These are phyloP conservation scores for Aspergillus novoparasiticus DNA, from an alignment of 2,329 filamentous ascomycete species.

Conservation along the genomic window DNA sequence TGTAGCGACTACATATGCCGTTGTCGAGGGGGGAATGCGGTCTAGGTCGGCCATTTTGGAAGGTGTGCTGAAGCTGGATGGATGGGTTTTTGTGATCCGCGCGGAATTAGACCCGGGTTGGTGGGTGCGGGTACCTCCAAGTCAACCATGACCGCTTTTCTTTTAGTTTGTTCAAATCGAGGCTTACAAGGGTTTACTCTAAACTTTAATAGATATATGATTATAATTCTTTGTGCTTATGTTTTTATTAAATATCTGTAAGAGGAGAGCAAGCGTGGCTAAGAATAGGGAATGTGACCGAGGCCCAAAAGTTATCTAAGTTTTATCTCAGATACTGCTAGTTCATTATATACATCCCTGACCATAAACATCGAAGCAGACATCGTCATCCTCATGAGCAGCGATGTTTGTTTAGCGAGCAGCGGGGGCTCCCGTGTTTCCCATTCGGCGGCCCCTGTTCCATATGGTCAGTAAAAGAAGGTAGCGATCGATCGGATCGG, in stretches of 20 bases:
- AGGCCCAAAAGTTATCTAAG: slow-evolving; percentile 17
- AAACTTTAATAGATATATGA: background rate
- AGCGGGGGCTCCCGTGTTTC: slow-evolving; percentile 24
- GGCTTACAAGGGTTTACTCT: background rate
- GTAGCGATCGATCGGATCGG: background rate
- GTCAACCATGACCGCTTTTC: background rate
- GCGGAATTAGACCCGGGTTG: slow-evolving; percentile 1
- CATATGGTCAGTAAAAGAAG: slow-evolving; percentile 13
- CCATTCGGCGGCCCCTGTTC: slow-evolving; percentile 32
- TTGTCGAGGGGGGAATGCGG: slow-evolving; percentile 53
- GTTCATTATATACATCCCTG: slow-evolving; percentile 39
- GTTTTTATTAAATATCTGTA: slow-evolving; percentile 1
- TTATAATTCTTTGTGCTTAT: background rate
- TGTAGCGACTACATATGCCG: slow-evolving; percentile 69
- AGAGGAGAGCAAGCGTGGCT: background rate
- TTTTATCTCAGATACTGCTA: slow-evolving; percentile 18
- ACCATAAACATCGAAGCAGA: slow-evolving; percentile 17
- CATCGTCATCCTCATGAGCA: slow-evolving; percentile 16
- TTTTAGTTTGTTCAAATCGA: background rate
- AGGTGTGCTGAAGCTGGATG: background rate
- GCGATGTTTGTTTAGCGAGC: slow-evolving; percentile 24
- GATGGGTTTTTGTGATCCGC: background rate
- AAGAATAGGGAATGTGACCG: slow-evolving; percentile 5
- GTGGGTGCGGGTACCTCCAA: background rate
- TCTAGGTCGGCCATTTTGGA: slow-evolving; percentile 41